Conservation (phyloP, 345 rosid species). For the Odontarrhena argentea region DNA sequence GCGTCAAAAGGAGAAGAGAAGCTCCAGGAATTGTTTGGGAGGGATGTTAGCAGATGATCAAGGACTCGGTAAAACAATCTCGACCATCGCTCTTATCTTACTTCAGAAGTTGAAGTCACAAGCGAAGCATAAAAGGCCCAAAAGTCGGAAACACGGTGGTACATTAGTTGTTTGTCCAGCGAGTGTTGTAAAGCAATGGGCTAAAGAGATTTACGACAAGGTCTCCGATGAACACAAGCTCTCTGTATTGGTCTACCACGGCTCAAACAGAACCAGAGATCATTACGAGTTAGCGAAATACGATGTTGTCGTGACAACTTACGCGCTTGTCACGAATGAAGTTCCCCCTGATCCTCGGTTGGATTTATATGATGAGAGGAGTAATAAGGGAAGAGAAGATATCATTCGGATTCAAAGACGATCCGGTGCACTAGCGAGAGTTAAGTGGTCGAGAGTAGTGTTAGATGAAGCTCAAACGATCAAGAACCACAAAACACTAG, state of each 20-base stretch:
- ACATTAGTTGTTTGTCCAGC: conserved; percentile 95
- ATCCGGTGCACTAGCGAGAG: conserved; percentile 73
- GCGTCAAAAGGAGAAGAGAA: conserved; percentile 82
- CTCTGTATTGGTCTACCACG: conserved; percentile 72
- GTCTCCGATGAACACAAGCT: conserved; percentile 70
- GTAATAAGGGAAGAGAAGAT: conserved; percentile 47
- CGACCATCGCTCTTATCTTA: conserved; percentile 82
- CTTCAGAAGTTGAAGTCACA: conserved; percentile 62
- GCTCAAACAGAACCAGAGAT: conserved; percentile 75
- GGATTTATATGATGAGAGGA: conserved; percentile 55
- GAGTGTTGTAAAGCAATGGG: conserved; percentile 89
- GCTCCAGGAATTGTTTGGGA: conserved; percentile 63
- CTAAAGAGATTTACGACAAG: conserved; percentile 74
- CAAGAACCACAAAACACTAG: conserved; percentile 82
- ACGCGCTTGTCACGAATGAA: conserved; percentile 78
- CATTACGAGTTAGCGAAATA: conserved; percentile 67
- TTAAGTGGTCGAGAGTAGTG: conserved; percentile 75
- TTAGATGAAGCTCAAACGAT: conserved; percentile 94
- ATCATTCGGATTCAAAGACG: conserved; percentile 39
- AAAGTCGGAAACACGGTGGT: conserved; percentile 60
- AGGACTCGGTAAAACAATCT: conserved; percentile 93
- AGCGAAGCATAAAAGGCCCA: conserved; percentile 48
- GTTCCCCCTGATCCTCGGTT: conserved; percentile 74
- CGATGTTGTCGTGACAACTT: conserved; percentile 88
- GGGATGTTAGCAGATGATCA: conserved; percentile 97